Evolutionary conservation across 2,329 filamentous ascomycete genomes (phyloP).

Genomic region (Xylaria sp.): DNA sequence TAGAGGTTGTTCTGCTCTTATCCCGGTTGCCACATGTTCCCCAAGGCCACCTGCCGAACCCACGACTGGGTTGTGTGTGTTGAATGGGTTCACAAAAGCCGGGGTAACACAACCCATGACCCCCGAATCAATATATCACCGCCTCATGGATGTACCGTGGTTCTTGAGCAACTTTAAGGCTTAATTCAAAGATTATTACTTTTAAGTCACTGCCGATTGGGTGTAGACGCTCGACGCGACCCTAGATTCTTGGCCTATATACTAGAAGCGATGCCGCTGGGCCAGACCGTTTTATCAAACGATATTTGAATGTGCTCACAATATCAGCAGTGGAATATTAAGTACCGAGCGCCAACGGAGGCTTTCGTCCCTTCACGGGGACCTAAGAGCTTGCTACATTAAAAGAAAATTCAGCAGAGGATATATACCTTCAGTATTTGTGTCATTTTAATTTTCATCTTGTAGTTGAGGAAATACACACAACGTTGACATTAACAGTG

Average conservation of each 20-base stretch:
- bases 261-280: neutral
- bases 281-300: conserved; percentile 8
- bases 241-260: conserved; percentile 5
- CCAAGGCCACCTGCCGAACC: neutral
- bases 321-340: conserved; percentile 11
- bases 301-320: neutral
- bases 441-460: neutral
- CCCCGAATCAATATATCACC: neutral
- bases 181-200: neutral
- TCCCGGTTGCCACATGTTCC: neutral
- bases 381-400: neutral
- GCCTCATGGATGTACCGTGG: neutral
- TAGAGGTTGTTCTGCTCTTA: neutral
- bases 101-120: conserved; percentile 1
- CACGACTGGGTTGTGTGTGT: neutral
- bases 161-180: neutral
- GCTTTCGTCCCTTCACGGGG: neutral
- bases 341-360: conserved; percentile 18
- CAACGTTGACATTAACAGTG: neutral
- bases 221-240: neutral
- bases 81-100: neutral
- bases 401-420: neutral
- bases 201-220: conserved; percentile 13
- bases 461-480: neutral
- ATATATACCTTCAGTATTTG: conserved; percentile 18